These are phyloP conservation scores for Discostella stelligera DNA, from an alignment of 352 stramenopile genomes.

Conservation along the genomic window DNA sequence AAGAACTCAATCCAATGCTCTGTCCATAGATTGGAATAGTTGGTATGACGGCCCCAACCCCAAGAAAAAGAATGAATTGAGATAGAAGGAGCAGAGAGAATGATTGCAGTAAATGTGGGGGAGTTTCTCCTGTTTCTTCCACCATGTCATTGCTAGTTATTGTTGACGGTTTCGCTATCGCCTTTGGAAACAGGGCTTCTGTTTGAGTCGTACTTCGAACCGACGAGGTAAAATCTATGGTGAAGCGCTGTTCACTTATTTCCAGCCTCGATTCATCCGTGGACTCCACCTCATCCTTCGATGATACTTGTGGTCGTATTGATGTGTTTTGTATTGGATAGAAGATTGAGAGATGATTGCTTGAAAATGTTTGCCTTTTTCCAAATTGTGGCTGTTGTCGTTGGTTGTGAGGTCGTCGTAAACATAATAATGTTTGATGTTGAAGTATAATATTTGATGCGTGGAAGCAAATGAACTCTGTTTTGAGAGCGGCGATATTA, in stretches of 20 bases:
- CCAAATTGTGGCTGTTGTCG: background rate
- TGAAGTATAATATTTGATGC: conserved; percentile 11
- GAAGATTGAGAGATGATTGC: background rate
- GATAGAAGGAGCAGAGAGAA: conserved; percentile 65
- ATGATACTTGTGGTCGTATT: background rate
- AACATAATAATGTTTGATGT: background rate
- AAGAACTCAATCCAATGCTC: conserved; percentile 63
- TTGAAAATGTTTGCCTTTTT: background rate
- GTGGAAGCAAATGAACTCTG: background rate
- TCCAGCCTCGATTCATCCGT: background rate
- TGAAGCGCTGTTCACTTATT: background rate
- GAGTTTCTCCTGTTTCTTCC: conserved; percentile 1
- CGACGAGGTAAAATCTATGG: conserved; percentile 9
- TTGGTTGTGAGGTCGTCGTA: background rate
- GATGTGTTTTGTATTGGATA: background rate
- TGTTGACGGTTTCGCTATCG: background rate
- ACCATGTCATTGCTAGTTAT: background rate
- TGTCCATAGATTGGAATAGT: conserved; percentile 73
- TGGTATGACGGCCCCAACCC: conserved; percentile 77
- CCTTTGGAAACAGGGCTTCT: conserved; percentile 14
- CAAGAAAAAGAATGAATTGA: conserved; percentile 76
- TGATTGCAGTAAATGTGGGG: conserved; percentile 32
- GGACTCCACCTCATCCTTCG: background rate
- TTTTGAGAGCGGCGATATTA: background rate
- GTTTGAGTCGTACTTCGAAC: conserved; percentile 40